A percentile compares a stretch with the other conserved stretches of the same genome.
Evolutionary conservation across 306 rosid genomes (phyloP).

Genomic region (Cyamopsis tetragonoloba): DNA sequence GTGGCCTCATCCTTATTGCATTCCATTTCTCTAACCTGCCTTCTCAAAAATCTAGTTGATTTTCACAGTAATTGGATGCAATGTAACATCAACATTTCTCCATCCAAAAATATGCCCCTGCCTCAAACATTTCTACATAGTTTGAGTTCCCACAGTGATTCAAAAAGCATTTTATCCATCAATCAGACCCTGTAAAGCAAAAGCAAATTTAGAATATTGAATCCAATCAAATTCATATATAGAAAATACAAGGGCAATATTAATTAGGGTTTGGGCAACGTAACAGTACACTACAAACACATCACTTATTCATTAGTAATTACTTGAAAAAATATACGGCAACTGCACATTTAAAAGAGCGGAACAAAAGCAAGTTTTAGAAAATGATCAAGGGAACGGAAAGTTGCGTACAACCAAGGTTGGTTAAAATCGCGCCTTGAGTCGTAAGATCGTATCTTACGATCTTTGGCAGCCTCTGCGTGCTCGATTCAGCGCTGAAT

Average conservation of each 20-base stretch:
- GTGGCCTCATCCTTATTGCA: conserved; percentile 92
- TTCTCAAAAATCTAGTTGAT: not conserved
- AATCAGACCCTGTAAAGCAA: conserved; percentile 24
- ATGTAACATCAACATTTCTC: conserved; percentile 27
- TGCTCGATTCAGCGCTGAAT: no score
- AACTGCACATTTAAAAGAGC: not conserved
- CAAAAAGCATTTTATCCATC: not conserved
- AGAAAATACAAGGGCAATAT: not conserved
- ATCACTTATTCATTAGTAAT: not conserved
- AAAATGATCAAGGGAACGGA: not conserved
- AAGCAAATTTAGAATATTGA: conserved; percentile 1
- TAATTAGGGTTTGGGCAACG: not conserved
- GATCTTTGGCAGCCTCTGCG: no score
- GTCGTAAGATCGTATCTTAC: no score
- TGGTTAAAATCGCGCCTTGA: no score
- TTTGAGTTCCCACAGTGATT: conserved; percentile 15
- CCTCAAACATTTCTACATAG: conserved; percentile 13
- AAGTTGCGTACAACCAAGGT: no score
- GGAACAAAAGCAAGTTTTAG: not conserved
- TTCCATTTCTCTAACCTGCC: conserved; percentile 53
- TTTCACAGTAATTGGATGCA: conserved; percentile 11
- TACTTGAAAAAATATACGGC: conserved; percentile 8
- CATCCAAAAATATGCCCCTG: conserved; percentile 3
- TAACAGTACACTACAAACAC: not conserved
- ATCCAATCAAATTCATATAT: conserved; percentile 14